Conservation (phyloP, 228 moss, liverwort and hornwort species). For the Sphagnum fallax region DNA sequence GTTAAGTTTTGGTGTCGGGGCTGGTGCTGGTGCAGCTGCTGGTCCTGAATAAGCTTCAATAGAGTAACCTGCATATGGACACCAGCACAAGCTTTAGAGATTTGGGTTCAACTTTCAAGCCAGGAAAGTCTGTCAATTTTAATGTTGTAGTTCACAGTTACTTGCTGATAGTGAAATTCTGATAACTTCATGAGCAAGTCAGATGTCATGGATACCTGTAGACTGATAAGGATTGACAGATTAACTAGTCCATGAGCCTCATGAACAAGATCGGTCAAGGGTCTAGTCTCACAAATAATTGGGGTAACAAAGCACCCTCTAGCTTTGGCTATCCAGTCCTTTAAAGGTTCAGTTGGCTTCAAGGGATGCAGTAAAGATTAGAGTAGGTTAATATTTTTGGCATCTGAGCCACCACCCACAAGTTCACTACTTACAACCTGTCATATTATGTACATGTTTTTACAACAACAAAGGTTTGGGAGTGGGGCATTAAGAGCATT, state of each 20-base stretch:
- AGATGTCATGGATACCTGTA: too few species aligned
- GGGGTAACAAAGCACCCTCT: background rate
- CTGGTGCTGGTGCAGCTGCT: background rate
- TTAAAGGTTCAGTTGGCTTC: background rate
- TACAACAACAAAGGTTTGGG: background rate
- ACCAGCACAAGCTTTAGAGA: background rate
- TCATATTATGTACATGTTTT: slow-evolving; percentile 5
- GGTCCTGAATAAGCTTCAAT: background rate
- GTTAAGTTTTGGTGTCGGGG: background rate
- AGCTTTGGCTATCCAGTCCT: background rate
- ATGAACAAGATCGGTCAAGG: background rate
- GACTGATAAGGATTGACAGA: too few species aligned
- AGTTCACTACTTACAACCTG: slow-evolving; percentile 31
- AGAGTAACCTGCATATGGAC: background rate
- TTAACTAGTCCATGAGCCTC: background rate
- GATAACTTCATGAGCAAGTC: too few species aligned
- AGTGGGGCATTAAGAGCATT: background rate
- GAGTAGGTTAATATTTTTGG: slow-evolving; percentile 9
- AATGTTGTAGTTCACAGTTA: background rate
- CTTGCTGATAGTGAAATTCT: too few species aligned
- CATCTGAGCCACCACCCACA: slow-evolving; percentile 9
- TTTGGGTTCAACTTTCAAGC: background rate
- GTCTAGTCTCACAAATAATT: background rate
- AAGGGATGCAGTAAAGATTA: background rate
- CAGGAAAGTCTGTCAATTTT: background rate